Base-by-base conservation (phyloP, 768 basidiomycete genomes). In the Arthromyces matolae region DNA sequence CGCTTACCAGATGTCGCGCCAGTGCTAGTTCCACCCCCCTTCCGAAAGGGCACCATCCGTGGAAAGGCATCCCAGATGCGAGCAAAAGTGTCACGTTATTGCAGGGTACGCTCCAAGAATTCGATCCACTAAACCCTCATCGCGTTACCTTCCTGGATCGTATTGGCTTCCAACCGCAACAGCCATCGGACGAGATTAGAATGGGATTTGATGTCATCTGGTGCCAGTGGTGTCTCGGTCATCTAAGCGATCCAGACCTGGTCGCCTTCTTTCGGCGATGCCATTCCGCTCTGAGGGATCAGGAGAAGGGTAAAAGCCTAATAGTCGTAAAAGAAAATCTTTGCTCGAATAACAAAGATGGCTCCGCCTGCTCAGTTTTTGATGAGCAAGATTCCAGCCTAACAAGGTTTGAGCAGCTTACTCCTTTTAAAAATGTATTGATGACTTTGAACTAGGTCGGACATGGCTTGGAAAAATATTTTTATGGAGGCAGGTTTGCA, bases 201-300 rank as follows among this genome's bases (percentile, higher is more conserved):
- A 68, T 73, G 35, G 79, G 79, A 1, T 97, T 93, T 66, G 95
- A 99, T 65, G 79, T 93, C 44, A 78, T 95, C 48, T 93, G 91
- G 94, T 91, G 90, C 59, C 95, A 99, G 64, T 98, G 95, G 95
- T 95, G 94, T 70, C 76, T 97, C 13, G 89, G 91, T 2, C 89
- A 94, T 70, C 74, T 96, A 49, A 79, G 73, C 45, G 83, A 94
- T 61, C 60, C 62, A 7, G 89, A 95, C 62, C 78, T 97, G 19
- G 76, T 91, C 22, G 64, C 69, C 2, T 97, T 97, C 69, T 75
- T 97, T 54, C 70, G 74, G 55, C 72, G 83, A 38, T 76, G 84
- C 51, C 73, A 75, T 38, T 68, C 66, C 3, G 81, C 91, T 0
- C 63, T 97, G 48, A 72, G 83, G 27, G 65, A 64, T 3, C 64